A percentile compares a stretch with the other conserved stretches of the same genome.
Evolutionary conservation across 495 filamentous ascomycete species (phyloP).

Genomic region (Neohortaea acidophila): DNA sequence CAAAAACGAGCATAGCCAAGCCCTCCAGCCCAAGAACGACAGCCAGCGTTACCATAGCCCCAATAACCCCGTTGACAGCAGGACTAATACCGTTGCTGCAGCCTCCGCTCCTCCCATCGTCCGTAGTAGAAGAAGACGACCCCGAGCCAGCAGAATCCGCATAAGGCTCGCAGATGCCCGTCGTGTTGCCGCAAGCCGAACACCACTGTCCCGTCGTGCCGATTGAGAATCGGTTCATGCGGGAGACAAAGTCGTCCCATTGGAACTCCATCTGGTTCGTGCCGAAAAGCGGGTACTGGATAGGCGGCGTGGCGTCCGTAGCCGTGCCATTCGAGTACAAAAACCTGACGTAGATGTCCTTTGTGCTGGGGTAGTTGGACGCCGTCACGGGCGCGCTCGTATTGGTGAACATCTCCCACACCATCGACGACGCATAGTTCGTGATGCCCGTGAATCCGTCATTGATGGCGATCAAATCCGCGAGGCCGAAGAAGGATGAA

Average conservation of each 20-base stretch:
- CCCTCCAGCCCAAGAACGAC: constrained; percentile 36
- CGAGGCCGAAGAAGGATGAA: constrained; percentile 58
- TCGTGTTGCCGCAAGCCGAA: constrained; percentile 43
- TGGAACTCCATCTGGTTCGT: constrained; percentile 37
- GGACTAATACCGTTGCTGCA: constrained; percentile 26
- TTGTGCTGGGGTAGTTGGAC: constrained; percentile 34
- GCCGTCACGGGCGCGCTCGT: constrained; percentile 27
- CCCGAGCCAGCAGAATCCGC: constrained; percentile 4
- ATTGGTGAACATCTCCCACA: constrained; percentile 60
- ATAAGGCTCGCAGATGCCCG: constrained; percentile 41
- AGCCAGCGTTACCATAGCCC: constrained; percentile 45
- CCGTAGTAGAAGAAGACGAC: no score
- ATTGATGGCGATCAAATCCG: constrained; percentile 40
- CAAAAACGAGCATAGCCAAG: constrained; percentile 32
- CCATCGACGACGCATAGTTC: constrained; percentile 50
- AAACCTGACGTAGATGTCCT: constrained; percentile 59
- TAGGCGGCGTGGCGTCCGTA: constrained; percentile 33
- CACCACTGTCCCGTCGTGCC: constrained; percentile 53
- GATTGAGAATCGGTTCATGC: constrained; percentile 48
- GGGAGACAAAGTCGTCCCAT: constrained; percentile 45
- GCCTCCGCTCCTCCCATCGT: not conserved
- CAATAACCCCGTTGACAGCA: constrained; percentile 40
- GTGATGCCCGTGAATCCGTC: constrained; percentile 54
- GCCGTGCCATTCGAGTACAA: constrained; percentile 62
- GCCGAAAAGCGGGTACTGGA: constrained; percentile 50